Evolutionary conservation across 768 basidiomycete genomes (phyloP), one percentile per base, ranked within the genome.

Genomic region (Hygrocybe coccinea): DNA sequence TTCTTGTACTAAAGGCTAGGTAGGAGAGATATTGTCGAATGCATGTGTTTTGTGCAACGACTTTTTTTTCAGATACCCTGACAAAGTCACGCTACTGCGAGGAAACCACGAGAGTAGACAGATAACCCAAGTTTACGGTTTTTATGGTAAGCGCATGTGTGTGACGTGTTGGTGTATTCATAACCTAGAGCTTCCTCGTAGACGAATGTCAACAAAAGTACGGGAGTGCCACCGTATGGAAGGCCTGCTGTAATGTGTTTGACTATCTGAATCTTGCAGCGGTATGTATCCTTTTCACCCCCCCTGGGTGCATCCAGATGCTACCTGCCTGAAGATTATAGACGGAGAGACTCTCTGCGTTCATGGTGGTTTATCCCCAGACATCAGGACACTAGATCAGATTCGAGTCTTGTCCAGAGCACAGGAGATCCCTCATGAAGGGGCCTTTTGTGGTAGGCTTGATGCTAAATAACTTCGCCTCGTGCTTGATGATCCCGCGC

Each of bases 191-290:
- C 17, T 17, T 56, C 17, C 36, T 45, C 37, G 34, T 59, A 91
- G 95, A 97, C 67, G 95, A 98, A 72, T 97, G 95, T 64, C 94
- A 97, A 71, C 92, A 93, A 71, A 98, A 97, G 70, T 98, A 97
- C 69, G 95, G 95, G 37, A 92, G 86, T 58, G 85, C 95, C 5
- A 84, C 87, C 1, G 93, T 97, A 21, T 97, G 95, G 95, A 95
- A 95, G 71, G 90, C 91, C 17, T 97, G 95, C 65, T 98, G 95
- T 74, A 86, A 83, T 55, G 95, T 97, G 19, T 98, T 98, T 64
- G 95, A 98, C 70, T 94, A 88, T 65, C 77, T 98, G 19, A 97
- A 95, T 66, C 81, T 98, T 6, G 95, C 95, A 35, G 95, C 95
- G 33, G 92, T 95, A 67, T 64, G 85, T 69, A 10, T 22, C 15